Percentiles rank a stretch among this genome's conserved stretches.
phyloP scores from a whole-genome alignment of 768 basidiomycete species.

The Trametes maxima region DNA sequence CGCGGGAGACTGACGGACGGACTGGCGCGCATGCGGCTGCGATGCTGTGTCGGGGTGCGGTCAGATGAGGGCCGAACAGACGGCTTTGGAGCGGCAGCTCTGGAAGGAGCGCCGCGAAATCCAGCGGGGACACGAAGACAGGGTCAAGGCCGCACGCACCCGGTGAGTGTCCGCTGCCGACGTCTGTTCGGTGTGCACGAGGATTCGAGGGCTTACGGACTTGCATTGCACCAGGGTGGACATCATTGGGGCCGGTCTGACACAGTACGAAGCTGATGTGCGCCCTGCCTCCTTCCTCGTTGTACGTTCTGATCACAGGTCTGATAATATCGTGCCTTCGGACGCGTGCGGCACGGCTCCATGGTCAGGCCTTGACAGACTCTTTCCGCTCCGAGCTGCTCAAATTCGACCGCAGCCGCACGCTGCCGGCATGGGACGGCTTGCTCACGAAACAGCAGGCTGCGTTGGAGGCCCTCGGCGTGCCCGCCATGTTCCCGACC shows the following conservation, averaged over 20 bases:
- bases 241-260: conserved; percentile 64
- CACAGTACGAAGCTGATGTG: conserved; percentile 72
- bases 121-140: conserved; percentile 67
- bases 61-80: conserved; percentile 75
- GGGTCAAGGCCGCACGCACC: conserved; percentile 64
- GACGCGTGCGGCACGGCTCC: conserved; percentile 8
- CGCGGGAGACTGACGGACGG: too few species aligned
- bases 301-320: conserved; percentile 13
- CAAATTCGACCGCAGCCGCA: conserved; percentile 71
- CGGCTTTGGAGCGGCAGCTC: conserved; percentile 63
- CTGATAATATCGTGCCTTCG: neutral
- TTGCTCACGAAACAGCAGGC: conserved; percentile 72
- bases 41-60: neutral
- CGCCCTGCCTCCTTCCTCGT: conserved; percentile 27
- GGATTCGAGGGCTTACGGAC: neutral
- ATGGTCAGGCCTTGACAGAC: conserved; percentile 59
- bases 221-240: conserved; percentile 49
- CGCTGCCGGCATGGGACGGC: conserved; percentile 74
- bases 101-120: conserved; percentile 70
- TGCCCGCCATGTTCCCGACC: conserved; percentile 75
- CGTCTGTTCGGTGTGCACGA: neutral
- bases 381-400: conserved; percentile 65
- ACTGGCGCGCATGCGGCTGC: neutral
- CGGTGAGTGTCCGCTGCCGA: conserved; percentile 48
- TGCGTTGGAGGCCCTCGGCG: conserved; percentile 55